These are phyloP conservation scores for Tephrocybe sp. DNA, from an alignment of 768 basidiomycete genomes.

Conservation along the genomic window DNA sequence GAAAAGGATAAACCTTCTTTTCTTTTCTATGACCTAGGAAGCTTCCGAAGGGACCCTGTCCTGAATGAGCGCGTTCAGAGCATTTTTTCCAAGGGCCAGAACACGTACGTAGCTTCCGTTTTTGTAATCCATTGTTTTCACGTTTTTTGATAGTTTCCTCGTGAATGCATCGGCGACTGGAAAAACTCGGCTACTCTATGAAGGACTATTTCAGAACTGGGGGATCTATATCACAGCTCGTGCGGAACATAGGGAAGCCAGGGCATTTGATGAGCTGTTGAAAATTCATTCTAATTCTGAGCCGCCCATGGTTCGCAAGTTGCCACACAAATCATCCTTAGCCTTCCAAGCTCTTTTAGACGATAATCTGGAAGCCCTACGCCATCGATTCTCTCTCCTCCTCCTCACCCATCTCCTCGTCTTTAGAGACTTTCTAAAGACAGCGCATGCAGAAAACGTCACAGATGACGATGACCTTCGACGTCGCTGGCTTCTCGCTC, in stretches of 20 bases:
- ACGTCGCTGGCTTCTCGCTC: too few relatives aligned
- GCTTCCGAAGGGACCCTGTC: not conserved
- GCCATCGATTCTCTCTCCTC: not conserved
- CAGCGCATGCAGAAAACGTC: not conserved
- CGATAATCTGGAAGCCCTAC: not conserved
- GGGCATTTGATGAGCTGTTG: not conserved
- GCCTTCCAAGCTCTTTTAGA: not conserved
- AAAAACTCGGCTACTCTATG: constrained; percentile 1
- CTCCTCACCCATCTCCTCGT: constrained; percentile 2
- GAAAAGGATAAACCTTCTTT: not conserved
- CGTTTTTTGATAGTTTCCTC: not conserved
- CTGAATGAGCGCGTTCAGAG: not conserved
- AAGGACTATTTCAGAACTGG: not conserved
- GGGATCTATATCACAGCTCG: not conserved
- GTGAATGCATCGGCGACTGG: constrained; percentile 8
- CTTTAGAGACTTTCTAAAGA: not conserved
- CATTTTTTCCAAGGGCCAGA: not conserved
- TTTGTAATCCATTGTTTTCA: not conserved
- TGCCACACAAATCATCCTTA: not conserved
- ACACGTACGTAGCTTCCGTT: not conserved
- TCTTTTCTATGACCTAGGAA: not conserved
- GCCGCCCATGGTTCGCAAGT: not conserved
- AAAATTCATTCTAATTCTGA: not conserved
- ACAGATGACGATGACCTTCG: not conserved
- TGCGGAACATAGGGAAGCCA: constrained; percentile 1